Percentiles rank a stretch among this genome's conserved stretches.
Conservation (phyloP, 345 rosid genomes). For the Theobroma cacao region DNA sequence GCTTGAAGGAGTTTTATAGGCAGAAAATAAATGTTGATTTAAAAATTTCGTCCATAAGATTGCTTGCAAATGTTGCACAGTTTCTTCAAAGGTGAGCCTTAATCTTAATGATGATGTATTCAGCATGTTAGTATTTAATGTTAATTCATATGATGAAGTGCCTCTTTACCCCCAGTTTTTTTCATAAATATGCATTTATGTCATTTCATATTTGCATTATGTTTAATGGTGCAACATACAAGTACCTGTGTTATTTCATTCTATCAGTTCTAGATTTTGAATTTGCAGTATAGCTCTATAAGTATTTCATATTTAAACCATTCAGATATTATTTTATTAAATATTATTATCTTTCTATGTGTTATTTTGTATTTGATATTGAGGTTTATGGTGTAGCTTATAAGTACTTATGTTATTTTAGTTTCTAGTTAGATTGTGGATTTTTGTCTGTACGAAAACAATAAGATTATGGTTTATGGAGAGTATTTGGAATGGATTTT, state of each 20-base stretch:
- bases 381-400: background rate
- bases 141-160: background rate
- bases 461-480: background rate
- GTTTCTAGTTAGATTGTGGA: background rate
- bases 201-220: background rate
- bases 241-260: background rate
- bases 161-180: background rate
- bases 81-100: constrained; percentile 63
- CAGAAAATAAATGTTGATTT: constrained; percentile 46
- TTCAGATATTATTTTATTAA: background rate
- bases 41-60: constrained; percentile 46
- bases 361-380: background rate
- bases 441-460: background rate
- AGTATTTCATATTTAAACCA: background rate
- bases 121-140: background rate
- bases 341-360: background rate
- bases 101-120: background rate
- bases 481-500: background rate
- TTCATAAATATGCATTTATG: background rate
- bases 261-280: background rate
- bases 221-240: background rate
- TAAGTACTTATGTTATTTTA: background rate
- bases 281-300: background rate
- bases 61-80: constrained; percentile 62
- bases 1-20: constrained; percentile 66